Evolutionary conservation across 306 rosid genomes (phyloP).

Genomic region (Trifolium pratense): DNA sequence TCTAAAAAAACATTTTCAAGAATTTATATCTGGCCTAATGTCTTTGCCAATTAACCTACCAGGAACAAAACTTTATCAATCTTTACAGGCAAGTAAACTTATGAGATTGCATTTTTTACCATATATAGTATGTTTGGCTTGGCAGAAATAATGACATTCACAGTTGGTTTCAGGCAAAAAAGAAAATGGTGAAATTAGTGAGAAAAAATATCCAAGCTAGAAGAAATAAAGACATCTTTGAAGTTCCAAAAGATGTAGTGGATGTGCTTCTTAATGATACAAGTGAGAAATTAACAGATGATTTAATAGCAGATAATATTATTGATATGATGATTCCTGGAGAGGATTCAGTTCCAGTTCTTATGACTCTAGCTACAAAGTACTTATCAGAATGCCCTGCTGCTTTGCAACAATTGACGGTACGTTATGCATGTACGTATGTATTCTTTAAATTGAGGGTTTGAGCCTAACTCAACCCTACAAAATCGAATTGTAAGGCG

Average conservation of each 20-base stretch:
- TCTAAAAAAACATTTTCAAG: conserved; percentile 75
- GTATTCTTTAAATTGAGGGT: too few relatives aligned
- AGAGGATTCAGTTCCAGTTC: conserved; percentile 96
- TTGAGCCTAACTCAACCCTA: too few relatives aligned
- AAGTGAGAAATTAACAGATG: conserved; percentile 68
- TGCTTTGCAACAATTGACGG: conserved; percentile 82
- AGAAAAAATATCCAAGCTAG: conserved; percentile 59
- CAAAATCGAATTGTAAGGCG: too few relatives aligned
- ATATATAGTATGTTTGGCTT: not conserved
- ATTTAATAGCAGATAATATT: conserved; percentile 87
- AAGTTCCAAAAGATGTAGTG: conserved; percentile 76
- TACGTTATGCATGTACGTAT: conserved; percentile 20
- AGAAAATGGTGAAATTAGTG: conserved; percentile 79
- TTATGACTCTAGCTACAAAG: conserved; percentile 83
- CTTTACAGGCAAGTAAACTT: conserved; percentile 69
- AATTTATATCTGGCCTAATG: conserved; percentile 94
- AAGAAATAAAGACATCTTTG: conserved; percentile 51
- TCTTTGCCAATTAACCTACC: conserved; percentile 85
- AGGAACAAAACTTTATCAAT: conserved; percentile 81
- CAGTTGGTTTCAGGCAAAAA: conserved; percentile 79
- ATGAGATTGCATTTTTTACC: conserved; percentile 24
- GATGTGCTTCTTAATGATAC: conserved; percentile 84
- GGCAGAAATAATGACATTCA: not conserved
- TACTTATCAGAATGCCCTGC: conserved; percentile 83
- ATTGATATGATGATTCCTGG: conserved; percentile 99